Conservation (phyloP, 768 basidiomycete species). For the Hygrophoropsis aurantiaca region DNA sequence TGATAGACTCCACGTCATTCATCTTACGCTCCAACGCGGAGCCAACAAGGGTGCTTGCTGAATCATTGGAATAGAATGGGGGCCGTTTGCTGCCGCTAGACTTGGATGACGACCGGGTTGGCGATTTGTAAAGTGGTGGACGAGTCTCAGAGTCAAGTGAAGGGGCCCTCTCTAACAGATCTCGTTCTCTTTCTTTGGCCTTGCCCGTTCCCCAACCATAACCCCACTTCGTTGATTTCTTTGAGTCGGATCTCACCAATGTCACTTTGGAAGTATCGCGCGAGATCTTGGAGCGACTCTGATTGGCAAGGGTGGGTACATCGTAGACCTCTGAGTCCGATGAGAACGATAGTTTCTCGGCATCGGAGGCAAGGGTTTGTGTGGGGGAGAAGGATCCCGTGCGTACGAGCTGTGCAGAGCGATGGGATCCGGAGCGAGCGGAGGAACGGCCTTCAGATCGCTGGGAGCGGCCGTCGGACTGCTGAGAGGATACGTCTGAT, state of each 20-base stretch:
- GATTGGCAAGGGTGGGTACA: conserved; percentile 24
- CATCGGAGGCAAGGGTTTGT: conserved; percentile 36
- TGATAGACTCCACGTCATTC: conserved; percentile 56
- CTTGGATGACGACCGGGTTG: conserved; percentile 38
- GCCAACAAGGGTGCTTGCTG: conserved; percentile 72
- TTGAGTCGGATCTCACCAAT: conserved; percentile 56
- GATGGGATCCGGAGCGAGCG: conserved; percentile 20
- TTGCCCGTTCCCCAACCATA: conserved; percentile 71
- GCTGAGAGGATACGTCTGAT: conserved; percentile 43
- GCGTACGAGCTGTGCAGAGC: conserved; percentile 32
- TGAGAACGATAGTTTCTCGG: conserved; percentile 54
- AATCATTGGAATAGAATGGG: conserved; percentile 54
- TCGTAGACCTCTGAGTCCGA: conserved; percentile 66
- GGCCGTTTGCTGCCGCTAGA: conserved; percentile 42
- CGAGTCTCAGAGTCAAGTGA: conserved; percentile 38
- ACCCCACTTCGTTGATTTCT: conserved; percentile 61
- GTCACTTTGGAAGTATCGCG: conserved; percentile 36
- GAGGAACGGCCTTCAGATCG: conserved; percentile 16
- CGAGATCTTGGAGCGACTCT: conserved; percentile 41
- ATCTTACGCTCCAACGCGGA: conserved; percentile 71
- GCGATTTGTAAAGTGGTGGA: conserved; percentile 27
- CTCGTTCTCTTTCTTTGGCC: conserved; percentile 44
- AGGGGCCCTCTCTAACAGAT: conserved; percentile 31
- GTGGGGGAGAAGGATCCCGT: conserved; percentile 45
- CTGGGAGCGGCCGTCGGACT: conserved; percentile 23